These are phyloP conservation scores for Candida chauliodis DNA, from an alignment of 805 yeast species.

Conservation along the genomic window DNA sequence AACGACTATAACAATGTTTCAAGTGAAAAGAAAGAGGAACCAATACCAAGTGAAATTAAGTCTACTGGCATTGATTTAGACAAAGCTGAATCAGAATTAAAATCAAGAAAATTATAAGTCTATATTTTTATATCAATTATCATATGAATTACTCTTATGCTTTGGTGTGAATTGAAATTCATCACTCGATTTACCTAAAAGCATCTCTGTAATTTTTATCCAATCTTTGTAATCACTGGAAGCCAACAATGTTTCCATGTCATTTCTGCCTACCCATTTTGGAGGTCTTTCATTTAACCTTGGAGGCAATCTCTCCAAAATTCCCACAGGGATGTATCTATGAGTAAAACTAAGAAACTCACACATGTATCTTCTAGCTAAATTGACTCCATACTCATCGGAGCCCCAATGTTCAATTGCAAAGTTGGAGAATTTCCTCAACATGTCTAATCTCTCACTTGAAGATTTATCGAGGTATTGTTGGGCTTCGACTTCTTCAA, in stretches of 20 bases:
- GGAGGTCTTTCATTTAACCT: constrained; percentile 92
- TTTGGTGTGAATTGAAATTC: constrained; percentile 82
- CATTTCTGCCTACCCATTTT: constrained; percentile 88
- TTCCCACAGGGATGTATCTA: constrained; percentile 91
- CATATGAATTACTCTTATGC: constrained; percentile 88
- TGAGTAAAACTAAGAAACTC: constrained; percentile 94
- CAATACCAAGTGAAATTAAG: constrained; percentile 6
- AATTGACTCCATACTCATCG: constrained; percentile 89
- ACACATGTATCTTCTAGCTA: constrained; percentile 85
- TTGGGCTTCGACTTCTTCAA: constrained; percentile 86
- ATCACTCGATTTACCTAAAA: constrained; percentile 80
- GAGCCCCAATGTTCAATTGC: constrained; percentile 98
- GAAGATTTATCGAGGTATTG: constrained; percentile 90
- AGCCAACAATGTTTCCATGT: constrained; percentile 84
- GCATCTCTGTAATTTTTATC: constrained; percentile 94
- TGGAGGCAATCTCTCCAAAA: constrained; percentile 84
- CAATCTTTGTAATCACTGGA: constrained; percentile 86
- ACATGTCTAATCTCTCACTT: constrained; percentile 78
- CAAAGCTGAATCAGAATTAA: constrained; percentile 3
- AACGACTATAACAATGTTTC: constrained; percentile 56
- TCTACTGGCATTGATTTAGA: constrained; percentile 8
- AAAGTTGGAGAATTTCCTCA: constrained; percentile 64
- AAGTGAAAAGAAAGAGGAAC: constrained; percentile 8
- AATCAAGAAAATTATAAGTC: constrained; percentile 3
- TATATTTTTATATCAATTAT: constrained; percentile 6